These are phyloP conservation scores for Ustilago nuda DNA, from an alignment of 1,284 basidiomycete species.

Conservation along the genomic window DNA sequence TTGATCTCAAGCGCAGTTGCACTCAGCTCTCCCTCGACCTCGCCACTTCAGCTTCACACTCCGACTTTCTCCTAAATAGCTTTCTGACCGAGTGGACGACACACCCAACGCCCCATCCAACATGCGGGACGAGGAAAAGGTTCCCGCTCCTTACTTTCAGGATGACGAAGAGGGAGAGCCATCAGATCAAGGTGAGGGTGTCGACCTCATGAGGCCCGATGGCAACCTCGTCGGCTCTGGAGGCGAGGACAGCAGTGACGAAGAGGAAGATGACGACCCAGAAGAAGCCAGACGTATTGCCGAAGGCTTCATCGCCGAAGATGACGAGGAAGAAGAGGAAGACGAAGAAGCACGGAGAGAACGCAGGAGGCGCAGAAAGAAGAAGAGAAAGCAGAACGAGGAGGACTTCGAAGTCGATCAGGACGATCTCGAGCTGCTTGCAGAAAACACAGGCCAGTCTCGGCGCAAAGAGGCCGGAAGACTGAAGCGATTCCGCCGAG, in stretches of 20 bases:
- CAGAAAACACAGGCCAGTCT: constrained; percentile 87
- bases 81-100: neutral
- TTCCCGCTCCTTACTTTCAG: constrained; percentile 48
- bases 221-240: constrained; percentile 63
- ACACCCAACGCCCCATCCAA: neutral
- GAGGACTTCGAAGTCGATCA: constrained; percentile 85
- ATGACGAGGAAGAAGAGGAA: constrained; percentile 65
- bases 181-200: constrained; percentile 61
- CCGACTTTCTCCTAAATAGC: neutral
- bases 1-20: constrained; percentile 6
- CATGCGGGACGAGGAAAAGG: constrained; percentile 47
- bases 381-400: constrained; percentile 59
- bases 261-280: constrained; percentile 67
- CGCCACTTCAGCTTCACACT: neutral
- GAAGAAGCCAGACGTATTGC: constrained; percentile 67
- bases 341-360: constrained; percentile 77
- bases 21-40: neutral
- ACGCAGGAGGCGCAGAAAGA: constrained; percentile 69
- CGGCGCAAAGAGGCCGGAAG: constrained; percentile 56
- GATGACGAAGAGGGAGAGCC: constrained; percentile 53
- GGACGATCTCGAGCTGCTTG: constrained; percentile 91
- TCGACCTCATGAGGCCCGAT: constrained; percentile 62
- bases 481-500: constrained; percentile 65
- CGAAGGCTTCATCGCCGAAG: constrained; percentile 68
- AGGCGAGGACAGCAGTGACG: constrained; percentile 60